phyloP scores from a whole-genome alignment of 2,329 filamentous ascomycete genomes.

The Aspergillaceae sp. region DNA sequence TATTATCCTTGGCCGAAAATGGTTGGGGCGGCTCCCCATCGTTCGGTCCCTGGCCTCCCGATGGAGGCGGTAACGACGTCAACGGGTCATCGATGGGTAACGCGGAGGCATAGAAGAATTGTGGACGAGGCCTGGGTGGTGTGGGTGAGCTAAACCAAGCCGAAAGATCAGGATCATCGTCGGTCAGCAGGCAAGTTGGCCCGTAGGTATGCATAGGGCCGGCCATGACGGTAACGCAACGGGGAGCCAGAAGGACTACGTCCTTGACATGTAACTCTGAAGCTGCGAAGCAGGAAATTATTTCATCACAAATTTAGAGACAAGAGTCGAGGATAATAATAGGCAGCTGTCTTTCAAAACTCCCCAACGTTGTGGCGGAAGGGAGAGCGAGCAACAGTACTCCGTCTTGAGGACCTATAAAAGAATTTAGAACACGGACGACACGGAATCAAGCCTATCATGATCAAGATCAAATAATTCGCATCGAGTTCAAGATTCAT shows the following conservation, averaged over 20 bases:
- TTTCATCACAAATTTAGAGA: no score
- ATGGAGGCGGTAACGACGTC: conserved; percentile 53
- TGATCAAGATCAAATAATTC: background rate
- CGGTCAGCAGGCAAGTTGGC: conserved; percentile 46
- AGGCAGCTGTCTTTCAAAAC: background rate
- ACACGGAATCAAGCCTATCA: background rate
- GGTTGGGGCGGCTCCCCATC: conserved; percentile 60
- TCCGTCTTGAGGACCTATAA: background rate
- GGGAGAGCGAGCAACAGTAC: background rate
- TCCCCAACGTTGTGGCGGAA: background rate
- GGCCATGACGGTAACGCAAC: conserved; percentile 23
- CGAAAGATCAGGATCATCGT: conserved; percentile 25
- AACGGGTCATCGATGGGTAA: conserved; percentile 82
- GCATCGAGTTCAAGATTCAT: no score
- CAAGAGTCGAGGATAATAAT: background rate
- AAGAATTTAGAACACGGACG: background rate
- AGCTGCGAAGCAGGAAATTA: no score
- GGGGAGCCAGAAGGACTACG: background rate
- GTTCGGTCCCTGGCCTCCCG: conserved; percentile 42
- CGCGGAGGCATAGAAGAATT: conserved; percentile 78
- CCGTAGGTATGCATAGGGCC: conserved; percentile 51
- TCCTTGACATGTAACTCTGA: no score
- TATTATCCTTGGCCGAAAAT: conserved; percentile 71
- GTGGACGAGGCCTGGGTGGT: conserved; percentile 53
- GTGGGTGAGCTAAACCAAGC: conserved; percentile 33